phyloP scores from a whole-genome alignment of 805 yeast species.

The Groenewaldozyma salmanticensis region DNA sequence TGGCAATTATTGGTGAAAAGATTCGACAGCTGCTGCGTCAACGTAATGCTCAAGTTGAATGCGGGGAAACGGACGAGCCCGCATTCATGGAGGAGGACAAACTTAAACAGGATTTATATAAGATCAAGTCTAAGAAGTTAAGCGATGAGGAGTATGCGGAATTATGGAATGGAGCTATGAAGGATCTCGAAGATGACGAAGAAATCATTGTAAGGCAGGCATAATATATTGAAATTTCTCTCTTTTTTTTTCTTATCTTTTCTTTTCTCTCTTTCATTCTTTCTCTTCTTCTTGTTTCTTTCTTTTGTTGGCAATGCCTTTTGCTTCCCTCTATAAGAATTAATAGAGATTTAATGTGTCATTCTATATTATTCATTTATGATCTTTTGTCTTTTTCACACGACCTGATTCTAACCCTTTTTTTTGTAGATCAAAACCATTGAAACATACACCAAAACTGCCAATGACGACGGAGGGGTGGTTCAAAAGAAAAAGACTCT shows the following conservation, averaged over 20 bases:
- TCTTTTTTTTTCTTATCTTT: not conserved
- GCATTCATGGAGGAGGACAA: slow-evolving; percentile 30
- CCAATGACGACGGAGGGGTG: too few relatives aligned
- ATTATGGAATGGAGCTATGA: slow-evolving; percentile 58
- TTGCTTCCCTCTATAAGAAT: not conserved
- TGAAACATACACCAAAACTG: too few relatives aligned
- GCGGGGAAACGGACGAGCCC: slow-evolving; percentile 34
- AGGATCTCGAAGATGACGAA: slow-evolving; percentile 46
- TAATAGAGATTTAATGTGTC: too few relatives aligned
- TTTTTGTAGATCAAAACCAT: not conserved
- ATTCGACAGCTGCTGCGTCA: slow-evolving; percentile 57
- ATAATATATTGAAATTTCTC: not conserved
- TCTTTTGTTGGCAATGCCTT: not conserved
- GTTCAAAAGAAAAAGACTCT: slow-evolving; percentile 11
- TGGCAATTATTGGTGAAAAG: slow-evolving; percentile 53
- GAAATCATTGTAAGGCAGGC: slow-evolving; percentile 20
- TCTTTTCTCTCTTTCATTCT: not conserved
- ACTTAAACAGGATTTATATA: slow-evolving; percentile 15
- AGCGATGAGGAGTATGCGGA: slow-evolving; percentile 58
- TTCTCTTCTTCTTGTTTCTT: not conserved
- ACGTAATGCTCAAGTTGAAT: slow-evolving; percentile 53
- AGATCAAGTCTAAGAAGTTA: slow-evolving; percentile 17
- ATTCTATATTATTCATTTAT: too few relatives aligned
- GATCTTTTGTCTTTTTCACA: too few relatives aligned
- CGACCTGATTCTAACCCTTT: too few relatives aligned